Evolutionary conservation across 1,139 yeast genomes (phyloP), one percentile per base, ranked within the genome.

Genomic region (Trichomonascaceae sp.): DNA sequence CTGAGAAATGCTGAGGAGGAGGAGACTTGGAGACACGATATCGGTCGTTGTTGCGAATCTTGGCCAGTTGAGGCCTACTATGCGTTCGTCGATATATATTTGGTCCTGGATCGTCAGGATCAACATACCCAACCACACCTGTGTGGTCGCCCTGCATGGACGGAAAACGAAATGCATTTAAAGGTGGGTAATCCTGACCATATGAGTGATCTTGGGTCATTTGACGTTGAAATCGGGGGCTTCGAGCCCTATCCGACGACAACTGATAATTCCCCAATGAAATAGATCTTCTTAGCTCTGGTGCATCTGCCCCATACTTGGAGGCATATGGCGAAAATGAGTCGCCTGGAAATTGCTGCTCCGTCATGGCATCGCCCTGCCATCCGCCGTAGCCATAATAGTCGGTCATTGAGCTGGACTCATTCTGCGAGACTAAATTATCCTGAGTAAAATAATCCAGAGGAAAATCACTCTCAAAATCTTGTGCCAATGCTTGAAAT

Each of bases 391-490:
- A 36, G 17, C 41, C 41, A 7, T 36, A 36, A 36, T 36, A 36
- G 41, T 36, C 41, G 17, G 17, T 17, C 41, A 36, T 36, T 15
- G 41, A 15, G 17, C 41, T 17, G n/a, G 41, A 3, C n/a, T 36
- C 41, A 6, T 13, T 36, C 41, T 36, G 41, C 3, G 41, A 12
- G 3, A 36, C 41, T 13, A 36, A 9, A 13, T 13, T 36, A 3
- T 36, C 41, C 41, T 36, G 24, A 22, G 52, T 60, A 17, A 64
- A 56, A 55, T 66, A 66, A 53, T 66, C 69, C 39, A 66, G 57
- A 13, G 69, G 70, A 53, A 66, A 66, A 54, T 66, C 69, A 43
- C 64, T 60, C 7, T 62, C 63, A 8, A 59, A 54, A 10, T 59
- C 63, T 6, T 57, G 58, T 38, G 58, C 58, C 47, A 58, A 51